These are phyloP conservation scores for Scheffersomyces titani DNA, from an alignment of 1,139 yeast genomes.

Conservation along the genomic window DNA sequence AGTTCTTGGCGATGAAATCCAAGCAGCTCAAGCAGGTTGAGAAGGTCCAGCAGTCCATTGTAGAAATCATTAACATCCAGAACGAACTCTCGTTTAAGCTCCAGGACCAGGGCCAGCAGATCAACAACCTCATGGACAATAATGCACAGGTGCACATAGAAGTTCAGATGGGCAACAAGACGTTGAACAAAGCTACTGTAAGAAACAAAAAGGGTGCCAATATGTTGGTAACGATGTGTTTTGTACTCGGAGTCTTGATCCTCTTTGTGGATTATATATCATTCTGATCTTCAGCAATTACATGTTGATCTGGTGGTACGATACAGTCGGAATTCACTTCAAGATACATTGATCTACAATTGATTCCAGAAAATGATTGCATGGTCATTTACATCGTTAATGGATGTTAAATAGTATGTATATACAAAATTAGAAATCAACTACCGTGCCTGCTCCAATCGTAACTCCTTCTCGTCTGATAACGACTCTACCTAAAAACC, in stretches of 20 bases:
- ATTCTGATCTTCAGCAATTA: conserved; percentile 11
- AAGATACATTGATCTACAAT: background rate
- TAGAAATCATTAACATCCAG: conserved; percentile 79
- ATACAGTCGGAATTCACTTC: background rate
- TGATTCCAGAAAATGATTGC: background rate
- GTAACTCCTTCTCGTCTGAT: conserved; percentile 84
- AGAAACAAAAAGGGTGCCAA: conserved; percentile 73
- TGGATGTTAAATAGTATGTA: background rate
- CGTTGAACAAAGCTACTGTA: conserved; percentile 68
- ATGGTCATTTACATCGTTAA: background rate
- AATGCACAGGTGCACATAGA: conserved; percentile 72
- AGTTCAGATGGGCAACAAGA: conserved; percentile 72
- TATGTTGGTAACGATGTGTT: conserved; percentile 60
- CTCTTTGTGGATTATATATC: conserved; percentile 63
- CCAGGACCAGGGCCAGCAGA: conserved; percentile 73
- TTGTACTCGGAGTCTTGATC: conserved; percentile 62
- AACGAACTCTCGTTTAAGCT: conserved; percentile 76
- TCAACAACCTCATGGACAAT: conserved; percentile 64
- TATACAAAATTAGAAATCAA: conserved; percentile 7
- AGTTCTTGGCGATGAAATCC: conserved; percentile 58
- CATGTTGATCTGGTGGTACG: background rate
- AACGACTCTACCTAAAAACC: conserved; percentile 76
- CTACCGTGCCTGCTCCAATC: conserved; percentile 80
- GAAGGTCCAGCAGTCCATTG: conserved; percentile 72
- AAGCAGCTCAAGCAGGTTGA: conserved; percentile 71